Conservation (phyloP, 2,329 filamentous ascomycete genomes). For the Chalara sp. region DNA sequence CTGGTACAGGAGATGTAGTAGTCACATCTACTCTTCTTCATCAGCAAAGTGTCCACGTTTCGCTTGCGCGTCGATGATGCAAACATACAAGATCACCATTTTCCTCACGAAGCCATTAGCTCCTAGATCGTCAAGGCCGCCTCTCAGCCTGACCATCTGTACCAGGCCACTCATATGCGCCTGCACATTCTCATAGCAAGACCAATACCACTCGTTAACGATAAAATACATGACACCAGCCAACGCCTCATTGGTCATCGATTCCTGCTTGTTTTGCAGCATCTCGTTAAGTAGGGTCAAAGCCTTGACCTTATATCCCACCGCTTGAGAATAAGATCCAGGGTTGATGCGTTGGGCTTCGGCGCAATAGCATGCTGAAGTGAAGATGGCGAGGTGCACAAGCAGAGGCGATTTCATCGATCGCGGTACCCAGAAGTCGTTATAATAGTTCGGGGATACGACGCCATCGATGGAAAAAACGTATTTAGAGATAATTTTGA, state of each 20-base stretch:
- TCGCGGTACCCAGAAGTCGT: slow-evolving; percentile 36
- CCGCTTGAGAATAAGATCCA: slow-evolving; percentile 6
- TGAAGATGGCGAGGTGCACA: slow-evolving; percentile 41
- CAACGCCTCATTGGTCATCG: slow-evolving; percentile 39
- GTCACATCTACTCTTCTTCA: slow-evolving; percentile 27
- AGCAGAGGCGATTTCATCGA: slow-evolving; percentile 44
- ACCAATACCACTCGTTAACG: slow-evolving; percentile 49
- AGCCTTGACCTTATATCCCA: slow-evolving; percentile 24
- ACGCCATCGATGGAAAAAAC: slow-evolving; percentile 43
- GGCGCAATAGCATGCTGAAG: slow-evolving; percentile 43
- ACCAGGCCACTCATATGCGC: slow-evolving; percentile 40
- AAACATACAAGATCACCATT: slow-evolving; percentile 39
- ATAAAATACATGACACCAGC: slow-evolving; percentile 42
- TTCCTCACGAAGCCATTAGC: slow-evolving; percentile 41
- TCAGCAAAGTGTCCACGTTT: too few species aligned
- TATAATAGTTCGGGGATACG: slow-evolving; percentile 40
- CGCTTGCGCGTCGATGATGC: not conserved
- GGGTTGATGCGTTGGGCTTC: slow-evolving; percentile 40
- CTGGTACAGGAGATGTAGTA: slow-evolving; percentile 41
- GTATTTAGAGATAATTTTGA: slow-evolving; percentile 43
- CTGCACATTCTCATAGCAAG: slow-evolving; percentile 36
- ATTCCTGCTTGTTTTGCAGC: slow-evolving; percentile 29
- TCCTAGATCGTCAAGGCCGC: slow-evolving; percentile 39
- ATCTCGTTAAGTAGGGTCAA: slow-evolving; percentile 40
- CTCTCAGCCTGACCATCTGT: slow-evolving; percentile 41